These are phyloP conservation scores for Fusarium proliferatum DNA, from an alignment of 2,329 filamentous ascomycete genomes.

Conservation along the genomic window DNA sequence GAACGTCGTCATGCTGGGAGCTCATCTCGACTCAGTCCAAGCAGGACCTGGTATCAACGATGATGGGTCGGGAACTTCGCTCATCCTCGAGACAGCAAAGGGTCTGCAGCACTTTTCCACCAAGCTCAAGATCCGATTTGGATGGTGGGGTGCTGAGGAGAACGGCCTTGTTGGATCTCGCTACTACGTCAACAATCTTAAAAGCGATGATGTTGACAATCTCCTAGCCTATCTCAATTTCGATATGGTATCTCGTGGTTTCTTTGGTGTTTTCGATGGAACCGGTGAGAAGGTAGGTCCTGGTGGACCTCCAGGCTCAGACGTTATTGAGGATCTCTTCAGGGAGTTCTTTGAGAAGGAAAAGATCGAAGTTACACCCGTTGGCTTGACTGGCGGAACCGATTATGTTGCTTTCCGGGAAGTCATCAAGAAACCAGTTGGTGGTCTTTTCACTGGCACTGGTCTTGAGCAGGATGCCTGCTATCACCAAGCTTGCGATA, in stretches of 20 bases:
- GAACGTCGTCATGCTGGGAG: constrained; percentile 57
- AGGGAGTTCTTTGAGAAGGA: constrained; percentile 47
- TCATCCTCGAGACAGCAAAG: constrained; percentile 55
- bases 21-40: constrained; percentile 57
- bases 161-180: constrained; percentile 51
- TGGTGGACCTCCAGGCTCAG: constrained; percentile 48
- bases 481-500: constrained; percentile 53
- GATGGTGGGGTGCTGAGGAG: constrained; percentile 60
- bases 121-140: constrained; percentile 55
- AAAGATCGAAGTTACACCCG: constrained; percentile 47
- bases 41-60: constrained; percentile 60
- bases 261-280: constrained; percentile 51
- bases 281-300: constrained; percentile 52
- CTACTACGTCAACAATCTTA: constrained; percentile 53
- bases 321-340: constrained; percentile 50
- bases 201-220: constrained; percentile 44
- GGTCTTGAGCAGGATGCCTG: constrained; percentile 43
- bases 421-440: constrained; percentile 61
- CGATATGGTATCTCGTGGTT: constrained; percentile 54
- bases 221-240: constrained; percentile 55
- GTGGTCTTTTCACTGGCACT: constrained; percentile 68
- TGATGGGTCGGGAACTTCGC: constrained; percentile 56
- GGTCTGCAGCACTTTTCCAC: constrained; percentile 51
- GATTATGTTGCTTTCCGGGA: constrained; percentile 72
- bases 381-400: constrained; percentile 58